These are phyloP conservation scores for Stephanodiscus triporus DNA, from an alignment of 108 stramenopile species.

Conservation along the genomic window DNA sequence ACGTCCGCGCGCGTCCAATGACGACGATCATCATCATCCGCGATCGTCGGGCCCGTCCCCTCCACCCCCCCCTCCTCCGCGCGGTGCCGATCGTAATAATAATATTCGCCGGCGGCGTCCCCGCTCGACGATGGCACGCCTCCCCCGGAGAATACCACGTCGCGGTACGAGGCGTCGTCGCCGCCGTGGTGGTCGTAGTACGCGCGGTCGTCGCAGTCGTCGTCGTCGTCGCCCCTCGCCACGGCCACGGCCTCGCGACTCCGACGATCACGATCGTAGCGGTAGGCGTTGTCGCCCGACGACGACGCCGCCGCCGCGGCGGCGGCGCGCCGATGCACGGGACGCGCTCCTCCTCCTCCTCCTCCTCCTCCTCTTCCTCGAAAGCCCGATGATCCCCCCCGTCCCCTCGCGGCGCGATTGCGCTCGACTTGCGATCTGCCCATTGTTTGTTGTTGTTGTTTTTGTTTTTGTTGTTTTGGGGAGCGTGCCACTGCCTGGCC, in stretches of 20 bases:
- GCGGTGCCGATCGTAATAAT: too few relatives aligned
- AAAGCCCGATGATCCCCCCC: conserved; percentile 17
- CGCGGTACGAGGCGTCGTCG: conserved; percentile 2
- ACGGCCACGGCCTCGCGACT: conserved; percentile 1
- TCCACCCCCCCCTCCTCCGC: not conserved
- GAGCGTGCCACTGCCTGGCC: too few relatives aligned
- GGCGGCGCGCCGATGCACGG: not conserved
- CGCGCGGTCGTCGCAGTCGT: not conserved
- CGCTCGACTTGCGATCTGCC: conserved; percentile 36
- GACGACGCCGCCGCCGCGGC: not conserved
- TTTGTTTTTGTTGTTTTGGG: too few relatives aligned
- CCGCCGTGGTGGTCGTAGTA: conserved; percentile 1
- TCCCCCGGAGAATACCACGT: conserved; percentile 9
- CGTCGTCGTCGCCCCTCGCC: conserved; percentile 16
- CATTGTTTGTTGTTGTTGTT: conserved; percentile 6
- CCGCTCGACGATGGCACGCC: not conserved
- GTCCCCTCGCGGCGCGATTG: conserved; percentile 30
- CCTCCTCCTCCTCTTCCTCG: conserved; percentile 15
- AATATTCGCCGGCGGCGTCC: too few relatives aligned
- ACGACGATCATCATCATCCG: too few relatives aligned
- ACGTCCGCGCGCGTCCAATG: conserved; percentile 26
- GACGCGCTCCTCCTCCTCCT: conserved; percentile 11
- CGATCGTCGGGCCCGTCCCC: not conserved
- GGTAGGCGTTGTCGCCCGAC: not conserved
- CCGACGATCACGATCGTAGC: not conserved